These are phyloP conservation scores for Borovskyia barvae DNA, from an alignment of 208 protist genomes.

Conservation along the genomic window DNA sequence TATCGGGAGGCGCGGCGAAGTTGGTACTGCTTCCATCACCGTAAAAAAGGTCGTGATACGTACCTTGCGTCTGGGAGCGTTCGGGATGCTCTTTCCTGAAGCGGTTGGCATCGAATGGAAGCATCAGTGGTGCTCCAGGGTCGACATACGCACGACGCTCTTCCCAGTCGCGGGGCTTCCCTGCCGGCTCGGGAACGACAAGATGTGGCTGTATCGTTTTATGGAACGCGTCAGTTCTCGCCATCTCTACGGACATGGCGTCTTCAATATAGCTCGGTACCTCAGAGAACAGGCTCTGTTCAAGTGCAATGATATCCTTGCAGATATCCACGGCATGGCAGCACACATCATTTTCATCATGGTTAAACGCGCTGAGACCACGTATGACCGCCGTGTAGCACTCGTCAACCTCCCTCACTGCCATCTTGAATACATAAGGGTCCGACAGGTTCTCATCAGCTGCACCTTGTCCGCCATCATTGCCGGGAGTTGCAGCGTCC, in stretches of 20 bases:
- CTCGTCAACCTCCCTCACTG: conserved; percentile 43
- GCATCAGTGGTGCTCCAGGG: conserved; percentile 54
- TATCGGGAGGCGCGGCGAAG: conserved; percentile 58
- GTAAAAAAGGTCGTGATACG: conserved; percentile 80
- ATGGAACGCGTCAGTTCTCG: conserved; percentile 12
- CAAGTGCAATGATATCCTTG: conserved; percentile 54
- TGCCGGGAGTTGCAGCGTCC: too few species aligned
- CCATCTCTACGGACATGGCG: conserved; percentile 1
- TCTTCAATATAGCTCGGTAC: conserved; percentile 46
- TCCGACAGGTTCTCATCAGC: conserved; percentile 16
- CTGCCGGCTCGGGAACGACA: conserved; percentile 13
- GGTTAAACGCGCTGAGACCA: conserved; percentile 38
- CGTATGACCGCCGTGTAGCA: conserved; percentile 43
- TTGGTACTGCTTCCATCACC: conserved; percentile 49
- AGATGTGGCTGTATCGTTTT: conserved; percentile 3
- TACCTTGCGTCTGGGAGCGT: conserved; percentile 23
- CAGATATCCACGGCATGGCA: conserved; percentile 33
- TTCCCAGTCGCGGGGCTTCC: conserved; percentile 20
- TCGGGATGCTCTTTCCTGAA: conserved; percentile 32
- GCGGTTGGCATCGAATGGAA: conserved; percentile 50
- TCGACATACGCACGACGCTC: conserved; percentile 62
- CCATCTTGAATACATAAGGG: conserved; percentile 27
- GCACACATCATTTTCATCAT: conserved; percentile 33
- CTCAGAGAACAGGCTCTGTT: conserved; percentile 71
- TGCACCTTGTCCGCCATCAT: too few species aligned